Conservation (phyloP, 2,329 filamentous ascomycete species). For the Aspergillus sp. region DNA sequence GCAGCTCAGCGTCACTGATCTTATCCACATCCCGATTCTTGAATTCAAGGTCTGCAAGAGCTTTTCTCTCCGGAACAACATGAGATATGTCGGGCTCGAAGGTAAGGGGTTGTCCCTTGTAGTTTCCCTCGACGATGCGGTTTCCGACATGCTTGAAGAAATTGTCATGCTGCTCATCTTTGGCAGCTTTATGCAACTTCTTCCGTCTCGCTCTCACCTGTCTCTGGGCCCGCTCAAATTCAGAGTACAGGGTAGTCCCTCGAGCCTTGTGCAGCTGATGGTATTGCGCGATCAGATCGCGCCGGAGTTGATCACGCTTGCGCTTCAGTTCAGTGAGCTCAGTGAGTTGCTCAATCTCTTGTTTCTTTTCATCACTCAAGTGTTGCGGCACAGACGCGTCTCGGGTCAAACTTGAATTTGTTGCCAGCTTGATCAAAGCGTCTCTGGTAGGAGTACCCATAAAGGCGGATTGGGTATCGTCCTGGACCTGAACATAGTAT, state of each 20-base stretch:
- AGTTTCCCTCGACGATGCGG: slow-evolving; percentile 7
- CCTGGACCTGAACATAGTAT: slow-evolving; percentile 6
- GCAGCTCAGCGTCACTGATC: neutral
- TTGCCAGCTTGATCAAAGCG: slow-evolving; percentile 8
- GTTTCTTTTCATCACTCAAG: slow-evolving; percentile 4
- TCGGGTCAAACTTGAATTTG: slow-evolving; percentile 7
- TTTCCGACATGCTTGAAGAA: slow-evolving; percentile 10
- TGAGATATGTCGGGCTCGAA: neutral
- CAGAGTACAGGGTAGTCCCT: neutral
- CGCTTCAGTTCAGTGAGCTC: slow-evolving; percentile 6
- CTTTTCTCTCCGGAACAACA: slow-evolving; percentile 23
- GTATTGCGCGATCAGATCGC: slow-evolving; percentile 2
- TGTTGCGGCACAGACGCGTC: slow-evolving; percentile 9
- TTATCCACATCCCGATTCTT: slow-evolving; percentile 21
- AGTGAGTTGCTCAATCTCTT: slow-evolving; percentile 1
- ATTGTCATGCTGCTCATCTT: neutral
- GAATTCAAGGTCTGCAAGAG: slow-evolving; percentile 21
- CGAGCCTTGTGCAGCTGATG: neutral
- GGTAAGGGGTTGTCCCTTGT: slow-evolving; percentile 3
- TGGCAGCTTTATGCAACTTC: neutral
- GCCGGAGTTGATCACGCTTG: slow-evolving; percentile 1
- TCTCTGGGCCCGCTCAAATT: neutral
- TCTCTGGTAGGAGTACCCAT: slow-evolving; percentile 8
- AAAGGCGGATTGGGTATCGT: slow-evolving; percentile 11
- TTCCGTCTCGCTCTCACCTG: neutral